These are phyloP conservation scores for Tillandsia leiboldiana DNA, from an alignment of 176 grass and related monocot species.

Conservation along the genomic window DNA sequence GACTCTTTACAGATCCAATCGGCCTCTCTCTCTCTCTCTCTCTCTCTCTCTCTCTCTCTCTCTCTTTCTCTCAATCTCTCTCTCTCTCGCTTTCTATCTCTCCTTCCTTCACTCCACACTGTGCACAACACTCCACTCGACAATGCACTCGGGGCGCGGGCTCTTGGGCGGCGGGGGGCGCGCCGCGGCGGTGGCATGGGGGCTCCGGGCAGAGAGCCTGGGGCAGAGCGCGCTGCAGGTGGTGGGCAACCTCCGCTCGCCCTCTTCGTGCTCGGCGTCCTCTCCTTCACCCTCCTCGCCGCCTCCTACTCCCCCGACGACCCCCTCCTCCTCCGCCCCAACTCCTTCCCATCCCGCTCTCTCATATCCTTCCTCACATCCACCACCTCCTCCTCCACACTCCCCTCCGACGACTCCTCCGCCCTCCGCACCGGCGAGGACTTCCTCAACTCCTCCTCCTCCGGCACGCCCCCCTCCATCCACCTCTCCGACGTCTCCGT, in stretches of 20 bases:
- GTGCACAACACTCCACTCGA: no score
- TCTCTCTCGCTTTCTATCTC: no score
- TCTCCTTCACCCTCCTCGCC: conserved; percentile 17
- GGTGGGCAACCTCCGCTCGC: conserved; percentile 17
- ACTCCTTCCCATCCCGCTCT: neutral
- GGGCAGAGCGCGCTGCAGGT: conserved; percentile 1
- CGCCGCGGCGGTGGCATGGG: neutral
- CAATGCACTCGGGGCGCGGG: neutral
- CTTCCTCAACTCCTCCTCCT: conserved; percentile 24
- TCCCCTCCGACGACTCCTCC: conserved; percentile 20
- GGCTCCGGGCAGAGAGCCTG: conserved; percentile 1
- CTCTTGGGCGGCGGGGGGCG: neutral
- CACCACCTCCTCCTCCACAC: conserved; percentile 21
- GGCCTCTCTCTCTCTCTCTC: no score
- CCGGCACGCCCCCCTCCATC: neutral
- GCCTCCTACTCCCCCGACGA: conserved; percentile 14
- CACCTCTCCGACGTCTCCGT: neutral
- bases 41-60: no score
- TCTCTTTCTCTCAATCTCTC: no score
- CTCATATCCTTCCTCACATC: conserved; percentile 1
- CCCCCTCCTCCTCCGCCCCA: conserved; percentile 5
- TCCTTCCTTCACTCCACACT: no score
- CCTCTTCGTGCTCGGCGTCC: conserved; percentile 10
- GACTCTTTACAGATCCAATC: no score
- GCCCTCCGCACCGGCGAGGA: conserved; percentile 7